Evolutionary conservation across 2,329 filamentous ascomycete genomes (phyloP), one percentile per base, ranked within the genome.

Genomic region (Kalaharituber pfeilii): DNA sequence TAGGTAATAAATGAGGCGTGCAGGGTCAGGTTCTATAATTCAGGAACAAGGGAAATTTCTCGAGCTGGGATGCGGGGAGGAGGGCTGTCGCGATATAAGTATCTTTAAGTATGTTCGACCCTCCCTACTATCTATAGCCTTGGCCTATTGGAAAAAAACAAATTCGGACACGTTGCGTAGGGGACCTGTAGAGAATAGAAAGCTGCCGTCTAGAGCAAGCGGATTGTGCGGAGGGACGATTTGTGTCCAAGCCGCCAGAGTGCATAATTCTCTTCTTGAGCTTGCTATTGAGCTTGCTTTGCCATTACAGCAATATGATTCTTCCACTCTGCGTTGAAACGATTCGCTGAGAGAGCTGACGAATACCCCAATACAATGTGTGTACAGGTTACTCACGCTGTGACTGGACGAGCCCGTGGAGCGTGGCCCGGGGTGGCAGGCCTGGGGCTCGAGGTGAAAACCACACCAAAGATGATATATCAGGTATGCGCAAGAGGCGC

Each of bases 21-120:
- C 59, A 59, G 55, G 57, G 59, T 55, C 53, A 57, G 59, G 57
- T 59, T 54, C 57, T 58, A 53, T 29, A 18, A n/a, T 22, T 24
- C 15, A 49, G 22, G 51, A 33, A 36, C 42, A 25, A 58, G 59
- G 53, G 57, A 59, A 58, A 56, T 52, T 54, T 56, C 50, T 57
- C 51, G 56, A 51, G 49, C 55, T 59, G 49, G 57, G 59, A 57
- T 56, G 57, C 53, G 59, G 45, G 26, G 44, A n/a, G n/a, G n/a
- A 45, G 26, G 33, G 39, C 24, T 25, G 27, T 42, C 15, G 50
- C 28, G 30, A 25, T 36, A 47, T 47, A 47, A 22, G 42, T 47
- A 47, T 47, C 42, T 24, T 47, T n/a, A n/a, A n/a, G n/a, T n/a
- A 22, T 25, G 42, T 47, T 47, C n/a, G 22, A 47, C 22, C 24